A percentile compares a stretch with the other conserved stretches of the same genome.
Evolutionary conservation across 2,329 filamentous ascomycete genomes (phyloP).

Genomic region (Colletotrichum sp.): DNA sequence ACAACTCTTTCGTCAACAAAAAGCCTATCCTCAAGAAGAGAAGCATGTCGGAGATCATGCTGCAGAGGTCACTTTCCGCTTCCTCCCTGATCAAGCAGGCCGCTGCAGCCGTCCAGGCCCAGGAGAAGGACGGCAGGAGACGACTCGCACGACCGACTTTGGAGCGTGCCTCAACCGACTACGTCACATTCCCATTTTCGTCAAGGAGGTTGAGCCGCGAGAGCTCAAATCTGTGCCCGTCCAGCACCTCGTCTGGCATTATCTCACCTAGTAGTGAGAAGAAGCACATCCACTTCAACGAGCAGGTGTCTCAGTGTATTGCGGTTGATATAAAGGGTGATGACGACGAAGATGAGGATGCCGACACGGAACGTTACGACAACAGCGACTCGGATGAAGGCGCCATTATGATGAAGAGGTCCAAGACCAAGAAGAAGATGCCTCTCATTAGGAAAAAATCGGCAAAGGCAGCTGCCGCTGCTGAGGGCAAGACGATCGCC

Average conservation of each 20-base stretch:
- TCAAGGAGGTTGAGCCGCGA: slow-evolving; percentile 66
- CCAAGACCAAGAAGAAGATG: slow-evolving; percentile 61
- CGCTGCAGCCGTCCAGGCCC: slow-evolving; percentile 83
- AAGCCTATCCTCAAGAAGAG: slow-evolving; percentile 97
- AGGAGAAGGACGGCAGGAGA: slow-evolving; percentile 64
- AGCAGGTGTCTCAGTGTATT: slow-evolving; percentile 94
- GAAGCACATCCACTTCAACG: slow-evolving; percentile 95
- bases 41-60: slow-evolving; percentile 94
- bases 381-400: slow-evolving; percentile 78
- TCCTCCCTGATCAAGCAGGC: slow-evolving; percentile 91
- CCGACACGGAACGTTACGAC: slow-evolving; percentile 38
- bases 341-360: slow-evolving; percentile 72
- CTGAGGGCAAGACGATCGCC: slow-evolving; percentile 84
- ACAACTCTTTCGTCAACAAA: slow-evolving; percentile 71
- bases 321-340: slow-evolving; percentile 87
- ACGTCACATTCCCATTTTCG: slow-evolving; percentile 68
- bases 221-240: slow-evolving; percentile 69
- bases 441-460: slow-evolving; percentile 52
- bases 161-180: slow-evolving; percentile 71
- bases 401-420: slow-evolving; percentile 81
- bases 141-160: slow-evolving; percentile 59
- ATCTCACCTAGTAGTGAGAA: slow-evolving; percentile 68
- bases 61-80: slow-evolving; percentile 85
- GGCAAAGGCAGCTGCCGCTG: slow-evolving; percentile 49
- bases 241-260: slow-evolving; percentile 73